These are phyloP conservation scores for Yamadazyma laniorum DNA, from an alignment of 805 yeast species.

Conservation along the genomic window DNA sequence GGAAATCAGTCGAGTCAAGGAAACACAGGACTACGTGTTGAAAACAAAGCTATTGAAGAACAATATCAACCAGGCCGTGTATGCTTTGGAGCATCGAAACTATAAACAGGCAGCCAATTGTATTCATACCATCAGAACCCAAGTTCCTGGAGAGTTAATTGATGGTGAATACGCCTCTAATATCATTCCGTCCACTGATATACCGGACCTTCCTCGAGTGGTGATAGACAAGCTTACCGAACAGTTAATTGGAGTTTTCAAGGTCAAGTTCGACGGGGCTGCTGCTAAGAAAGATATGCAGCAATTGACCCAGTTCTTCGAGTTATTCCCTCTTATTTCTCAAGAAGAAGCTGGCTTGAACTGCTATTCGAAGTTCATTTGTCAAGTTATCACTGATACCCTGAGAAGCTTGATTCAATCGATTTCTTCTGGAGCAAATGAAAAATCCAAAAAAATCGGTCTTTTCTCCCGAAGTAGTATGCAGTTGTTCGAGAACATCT, in stretches of 20 bases:
- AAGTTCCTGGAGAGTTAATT: slow-evolving; percentile 53
- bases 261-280: slow-evolving; percentile 65
- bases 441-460: slow-evolving; percentile 38
- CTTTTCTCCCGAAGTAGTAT: slow-evolving; percentile 58
- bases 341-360: slow-evolving; percentile 68
- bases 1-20: slow-evolving; percentile 63
- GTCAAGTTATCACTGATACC: slow-evolving; percentile 78
- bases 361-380: slow-evolving; percentile 82
- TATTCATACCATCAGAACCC: slow-evolving; percentile 39
- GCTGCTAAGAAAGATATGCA: slow-evolving; percentile 64
- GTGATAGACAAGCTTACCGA: slow-evolving; percentile 58
- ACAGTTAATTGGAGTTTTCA: slow-evolving; percentile 56
- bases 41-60: slow-evolving; percentile 65
- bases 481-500: slow-evolving; percentile 78
- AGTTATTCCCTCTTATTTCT: slow-evolving; percentile 82
- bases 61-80: slow-evolving; percentile 61
- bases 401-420: slow-evolving; percentile 62
- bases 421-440: slow-evolving; percentile 20
- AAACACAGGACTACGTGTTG: slow-evolving; percentile 62
- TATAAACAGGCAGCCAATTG: slow-evolving; percentile 80
- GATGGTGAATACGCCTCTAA: slow-evolving; percentile 69
- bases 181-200: slow-evolving; percentile 82
- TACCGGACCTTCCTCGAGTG: slow-evolving; percentile 73
- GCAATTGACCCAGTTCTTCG: slow-evolving; percentile 73
- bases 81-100: slow-evolving; percentile 64